Conservation (phyloP, 2,329 filamentous ascomycete genomes). For the Fusarium circinatum region DNA sequence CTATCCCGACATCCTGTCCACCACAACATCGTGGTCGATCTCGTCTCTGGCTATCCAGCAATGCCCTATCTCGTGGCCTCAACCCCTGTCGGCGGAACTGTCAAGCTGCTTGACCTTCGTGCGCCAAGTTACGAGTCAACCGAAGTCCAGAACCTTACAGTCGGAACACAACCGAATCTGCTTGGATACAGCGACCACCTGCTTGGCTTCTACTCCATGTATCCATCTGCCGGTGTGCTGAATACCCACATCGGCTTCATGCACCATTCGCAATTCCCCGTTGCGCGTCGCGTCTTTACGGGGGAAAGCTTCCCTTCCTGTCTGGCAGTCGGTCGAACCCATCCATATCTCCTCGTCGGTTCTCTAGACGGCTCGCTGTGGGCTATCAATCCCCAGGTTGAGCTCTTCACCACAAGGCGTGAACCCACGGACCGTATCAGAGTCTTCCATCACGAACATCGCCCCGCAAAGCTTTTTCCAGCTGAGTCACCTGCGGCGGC, state of each 20-base stretch:
- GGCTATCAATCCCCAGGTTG: slow-evolving; percentile 54
- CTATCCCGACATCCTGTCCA: slow-evolving; percentile 65
- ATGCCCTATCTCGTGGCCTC: slow-evolving; percentile 66
- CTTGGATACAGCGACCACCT: slow-evolving; percentile 66
- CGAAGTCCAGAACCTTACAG: slow-evolving; percentile 61
- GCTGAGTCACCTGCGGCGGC: slow-evolving; percentile 42
- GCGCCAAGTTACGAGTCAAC: slow-evolving; percentile 64
- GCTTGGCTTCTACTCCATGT: slow-evolving; percentile 63
- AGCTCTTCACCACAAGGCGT: slow-evolving; percentile 49
- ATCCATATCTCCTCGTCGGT: slow-evolving; percentile 66
- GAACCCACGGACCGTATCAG: slow-evolving; percentile 50
- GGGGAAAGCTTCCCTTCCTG: slow-evolving; percentile 62
- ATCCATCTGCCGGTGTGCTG: slow-evolving; percentile 63
- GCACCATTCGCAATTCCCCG: slow-evolving; percentile 62
- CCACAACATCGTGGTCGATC: slow-evolving; percentile 63
- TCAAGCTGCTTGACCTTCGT: slow-evolving; percentile 63
- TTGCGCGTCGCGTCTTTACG: slow-evolving; percentile 63
- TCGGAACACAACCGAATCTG: slow-evolving; percentile 63
- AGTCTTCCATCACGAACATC: slow-evolving; percentile 66
- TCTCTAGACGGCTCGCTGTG: slow-evolving; percentile 64
- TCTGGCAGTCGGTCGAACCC: slow-evolving; percentile 60
- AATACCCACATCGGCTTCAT: slow-evolving; percentile 65
- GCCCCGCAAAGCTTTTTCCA: slow-evolving; percentile 48
- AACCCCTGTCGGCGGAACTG: slow-evolving; percentile 63
- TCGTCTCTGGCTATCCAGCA: slow-evolving; percentile 66